Base-by-base conservation (phyloP, 1,139 yeast genomes). In the Schwanniomyces etchellsii region DNA sequence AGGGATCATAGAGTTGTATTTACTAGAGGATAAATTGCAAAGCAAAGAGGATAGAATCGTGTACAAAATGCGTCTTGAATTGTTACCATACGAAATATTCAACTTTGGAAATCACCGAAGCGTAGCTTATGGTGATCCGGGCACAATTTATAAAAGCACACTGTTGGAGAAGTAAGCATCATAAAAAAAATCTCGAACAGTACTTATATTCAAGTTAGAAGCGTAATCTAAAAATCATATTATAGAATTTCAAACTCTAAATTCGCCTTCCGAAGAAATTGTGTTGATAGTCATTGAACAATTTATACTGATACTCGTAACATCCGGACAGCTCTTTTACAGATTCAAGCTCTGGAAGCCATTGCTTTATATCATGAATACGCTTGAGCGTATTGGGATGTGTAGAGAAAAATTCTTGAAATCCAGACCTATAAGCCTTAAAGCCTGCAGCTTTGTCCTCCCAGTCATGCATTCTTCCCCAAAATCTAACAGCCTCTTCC, bases 311-410 rank as follows among this genome's bases (percentile, higher is more conserved):
- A 33, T 46, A 50, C 26, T 53, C 58, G 32, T 53, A 44, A 37
- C 63, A 57, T 9, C 53, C 52, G 5, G 53, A 39, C 10, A 39
- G 27, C 31, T 70, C 76, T 34, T 56, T 50, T 24, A 70, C 52
- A 9, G 43, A 39, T 18, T 68, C 66, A 21, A 94, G 86, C 33
- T 74, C 75, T 0, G 88, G 86, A 57, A 85, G 55, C 93, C 95
- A 84, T 26, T 63, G 52, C 22, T 60, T 48, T 54, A 91, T 81
- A 43, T 83, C 82, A 25, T 66, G 59, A 24, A 85, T 78, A 50
- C 98, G 71, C 39, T 71, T 74, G 15, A 60, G 59, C 14, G 88
- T 81, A n/a, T 88, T 79, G 1, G 99, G 99, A 57, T 91, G 98
- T 0, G 97, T 86, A 13, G 91, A 77, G 34, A 89, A 55, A 44